Evolutionary conservation across 371 early-diverging fungal species (phyloP).

Genomic region (Zancudomyces culisetae): DNA sequence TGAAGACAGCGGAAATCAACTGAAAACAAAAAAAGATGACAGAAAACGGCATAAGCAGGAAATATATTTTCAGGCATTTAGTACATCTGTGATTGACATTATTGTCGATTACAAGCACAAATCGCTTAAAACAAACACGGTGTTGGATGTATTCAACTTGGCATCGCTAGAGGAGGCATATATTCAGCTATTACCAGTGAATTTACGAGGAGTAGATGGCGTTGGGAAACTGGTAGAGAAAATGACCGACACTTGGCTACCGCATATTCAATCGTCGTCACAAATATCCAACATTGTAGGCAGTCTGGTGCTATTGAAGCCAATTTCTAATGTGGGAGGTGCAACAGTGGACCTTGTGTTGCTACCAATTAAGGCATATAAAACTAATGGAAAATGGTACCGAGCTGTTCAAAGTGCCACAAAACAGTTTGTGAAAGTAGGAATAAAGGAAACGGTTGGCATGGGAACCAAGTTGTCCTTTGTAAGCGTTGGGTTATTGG

Average conservation of each 20-base stretch:
- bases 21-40: not conserved
- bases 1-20: not conserved
- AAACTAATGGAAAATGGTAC: constrained; percentile 73
- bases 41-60: too few species aligned
- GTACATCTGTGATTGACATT: constrained; percentile 49
- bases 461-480: constrained; percentile 71
- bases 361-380: constrained; percentile 83
- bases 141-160: constrained; percentile 78
- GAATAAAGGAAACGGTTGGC: constrained; percentile 77
- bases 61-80: constrained; percentile 32
- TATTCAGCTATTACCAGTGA: constrained; percentile 52
- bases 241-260: constrained; percentile 62
- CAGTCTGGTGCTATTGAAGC: constrained; percentile 76
- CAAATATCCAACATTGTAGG: constrained; percentile 75
- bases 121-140: not conserved
- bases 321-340: constrained; percentile 70
- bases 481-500: constrained; percentile 76
- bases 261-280: constrained; percentile 53
- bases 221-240: constrained; percentile 33
- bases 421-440: constrained; percentile 68
- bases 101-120: constrained; percentile 89
- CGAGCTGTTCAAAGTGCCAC: constrained; percentile 68
- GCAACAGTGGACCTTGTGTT: constrained; percentile 85
- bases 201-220: constrained; percentile 57
- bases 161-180: constrained; percentile 81